phyloP scores from a whole-genome alignment of 2,329 filamentous ascomycete species.

The Aspergillus cejpii region DNA sequence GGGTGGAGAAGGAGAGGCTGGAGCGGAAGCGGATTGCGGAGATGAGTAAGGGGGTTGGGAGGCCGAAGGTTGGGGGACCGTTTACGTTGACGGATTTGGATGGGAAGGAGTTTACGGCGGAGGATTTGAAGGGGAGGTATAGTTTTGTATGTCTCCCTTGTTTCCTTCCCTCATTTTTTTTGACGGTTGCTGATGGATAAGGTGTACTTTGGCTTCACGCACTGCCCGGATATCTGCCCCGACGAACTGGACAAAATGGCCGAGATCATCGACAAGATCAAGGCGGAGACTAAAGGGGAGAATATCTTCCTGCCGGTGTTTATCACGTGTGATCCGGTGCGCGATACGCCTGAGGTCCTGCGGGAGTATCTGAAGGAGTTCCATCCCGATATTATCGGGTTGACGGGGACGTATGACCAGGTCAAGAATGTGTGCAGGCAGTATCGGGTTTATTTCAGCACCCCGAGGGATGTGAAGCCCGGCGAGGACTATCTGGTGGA shows the following conservation, averaged over 20 bases:
- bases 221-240: conserved; percentile 97
- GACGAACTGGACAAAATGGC: conserved; percentile 99
- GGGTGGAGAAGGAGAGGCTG: conserved; percentile 85
- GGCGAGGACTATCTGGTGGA: conserved; percentile 97
- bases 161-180: not conserved
- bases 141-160: conserved; percentile 37
- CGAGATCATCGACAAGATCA: conserved; percentile 72
- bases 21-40: conserved; percentile 83
- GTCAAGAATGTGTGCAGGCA: conserved; percentile 92
- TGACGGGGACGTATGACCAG: conserved; percentile 90
- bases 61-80: conserved; percentile 83
- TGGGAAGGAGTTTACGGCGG: conserved; percentile 67
- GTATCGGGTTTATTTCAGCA: conserved; percentile 96
- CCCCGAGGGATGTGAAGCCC: conserved; percentile 76
- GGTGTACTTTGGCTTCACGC: conserved; percentile 98
- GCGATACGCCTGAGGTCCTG: conserved; percentile 78
- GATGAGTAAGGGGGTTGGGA: conserved; percentile 84
- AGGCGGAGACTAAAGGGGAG: conserved; percentile 33
- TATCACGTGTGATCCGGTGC: conserved; percentile 88
- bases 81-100: conserved; percentile 79
- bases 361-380: conserved; percentile 87
- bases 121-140: conserved; percentile 81
- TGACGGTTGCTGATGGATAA: conserved; percentile 32
- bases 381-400: conserved; percentile 73
- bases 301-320: conserved; percentile 68